A percentile compares a stretch with the other conserved stretches of the same genome.
Evolutionary conservation across 2,329 filamentous ascomycete species (phyloP).

Genomic region (Leptographium procerum): DNA sequence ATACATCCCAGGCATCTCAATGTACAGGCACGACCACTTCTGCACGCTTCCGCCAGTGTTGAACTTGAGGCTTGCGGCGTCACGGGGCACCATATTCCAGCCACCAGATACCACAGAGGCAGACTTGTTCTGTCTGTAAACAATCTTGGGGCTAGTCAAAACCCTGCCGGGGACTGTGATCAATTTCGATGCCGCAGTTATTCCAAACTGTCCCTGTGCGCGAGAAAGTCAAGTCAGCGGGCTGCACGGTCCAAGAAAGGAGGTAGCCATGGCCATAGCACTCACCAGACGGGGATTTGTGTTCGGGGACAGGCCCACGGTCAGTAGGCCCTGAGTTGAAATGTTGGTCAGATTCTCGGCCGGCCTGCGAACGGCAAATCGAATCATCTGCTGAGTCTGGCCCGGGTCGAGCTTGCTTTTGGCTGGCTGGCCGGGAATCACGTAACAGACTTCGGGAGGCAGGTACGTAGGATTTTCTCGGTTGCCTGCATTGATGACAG

Average conservation of each 20-base stretch:
- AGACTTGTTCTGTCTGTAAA: slow-evolving; percentile 31
- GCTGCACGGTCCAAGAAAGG: background rate
- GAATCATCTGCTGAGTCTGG: slow-evolving; percentile 49
- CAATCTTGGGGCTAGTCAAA: slow-evolving; percentile 29
- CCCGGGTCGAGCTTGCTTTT: slow-evolving; percentile 33
- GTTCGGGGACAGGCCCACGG: slow-evolving; percentile 31
- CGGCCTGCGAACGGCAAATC: slow-evolving; percentile 46
- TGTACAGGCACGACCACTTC: slow-evolving; percentile 27
- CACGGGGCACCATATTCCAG: slow-evolving; percentile 43
- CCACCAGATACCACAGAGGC: slow-evolving; percentile 25
- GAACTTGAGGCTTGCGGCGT: slow-evolving; percentile 30
- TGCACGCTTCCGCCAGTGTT: slow-evolving; percentile 25
- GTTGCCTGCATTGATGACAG: slow-evolving; percentile 51
- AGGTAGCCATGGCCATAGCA: too few species aligned
- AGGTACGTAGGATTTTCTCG: slow-evolving; percentile 41
- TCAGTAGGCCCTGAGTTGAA: slow-evolving; percentile 30
- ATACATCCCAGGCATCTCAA: slow-evolving; percentile 8
- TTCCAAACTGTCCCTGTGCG: slow-evolving; percentile 35
- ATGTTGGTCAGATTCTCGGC: slow-evolving; percentile 45
- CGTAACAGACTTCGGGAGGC: slow-evolving; percentile 44
- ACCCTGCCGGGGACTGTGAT: slow-evolving; percentile 54
- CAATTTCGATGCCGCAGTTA: slow-evolving; percentile 32
- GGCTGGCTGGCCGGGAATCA: slow-evolving; percentile 44
- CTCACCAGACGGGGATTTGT: slow-evolving; percentile 20
- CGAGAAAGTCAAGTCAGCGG: background rate